Evolutionary conservation across 2,329 filamentous ascomycete genomes (phyloP), one percentile per base, ranked within the genome.

Genomic region (Cadophora malorum): DNA sequence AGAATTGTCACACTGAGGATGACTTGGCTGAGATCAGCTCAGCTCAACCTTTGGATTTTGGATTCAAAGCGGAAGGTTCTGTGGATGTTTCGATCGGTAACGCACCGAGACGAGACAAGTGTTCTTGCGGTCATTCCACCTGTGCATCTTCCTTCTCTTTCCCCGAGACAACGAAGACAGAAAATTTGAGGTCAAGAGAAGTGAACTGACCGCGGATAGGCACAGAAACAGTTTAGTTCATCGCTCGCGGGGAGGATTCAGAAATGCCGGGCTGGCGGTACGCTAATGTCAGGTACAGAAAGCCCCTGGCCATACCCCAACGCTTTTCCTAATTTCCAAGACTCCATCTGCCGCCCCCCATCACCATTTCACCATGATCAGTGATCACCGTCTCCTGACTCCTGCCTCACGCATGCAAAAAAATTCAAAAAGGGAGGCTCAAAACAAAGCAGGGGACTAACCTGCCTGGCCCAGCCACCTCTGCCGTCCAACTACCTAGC

Each of bases 151-250:
- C 1, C 12, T 4, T 25, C 23, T 31, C 23, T 53, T 28, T 1
- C 50, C 50, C 45, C 56, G 56, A 59, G 33, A 59, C 33, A 45
- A 59, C n/a, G 21, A 31, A 41, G n/a, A 33, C 35, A 8, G 33
- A 14, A 25, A 6, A 14, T 12, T 45, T 1, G 35, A 45, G 16
- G 4, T 28, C 10, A 28, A 53, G 3, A 28, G 12, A 53, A n/a
- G 25, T 33, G 64, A 59, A 64, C 6, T 35, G 66, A 71, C 66
- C 70, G 63, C 68, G 70, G 67, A 65, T 64, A 58, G 47, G 52
- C 38, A 63, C 69, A 69, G 67, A 19, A 45, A 45, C 41, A 45
- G 12, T 45, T 45, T 19, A 45, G 41, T 45, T 45, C 14, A 19
- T 45, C 41, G 68, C 16, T 56, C 28, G 33, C 49, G 59, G 33